Conservation (phyloP, 495 filamentous ascomycete species). For the Tuber umbilicatum region DNA sequence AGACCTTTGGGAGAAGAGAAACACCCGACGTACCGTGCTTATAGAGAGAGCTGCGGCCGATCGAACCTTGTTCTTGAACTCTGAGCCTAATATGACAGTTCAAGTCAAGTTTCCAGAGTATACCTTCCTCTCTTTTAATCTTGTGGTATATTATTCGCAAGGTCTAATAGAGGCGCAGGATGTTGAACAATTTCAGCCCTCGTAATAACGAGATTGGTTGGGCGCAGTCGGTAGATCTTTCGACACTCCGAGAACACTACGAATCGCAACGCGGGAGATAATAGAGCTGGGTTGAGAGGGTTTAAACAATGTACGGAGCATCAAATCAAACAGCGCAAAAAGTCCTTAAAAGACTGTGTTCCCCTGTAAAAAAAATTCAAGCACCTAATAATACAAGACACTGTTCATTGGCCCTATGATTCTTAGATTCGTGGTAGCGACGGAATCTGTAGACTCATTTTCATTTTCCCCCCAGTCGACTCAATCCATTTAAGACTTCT, state of each 20-base stretch:
- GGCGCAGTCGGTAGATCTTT: constrained; percentile 22
- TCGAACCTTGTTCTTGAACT: constrained; percentile 58
- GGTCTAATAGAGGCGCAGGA: constrained; percentile 17
- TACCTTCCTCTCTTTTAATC: constrained; percentile 38
- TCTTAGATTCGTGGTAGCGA: not conserved
- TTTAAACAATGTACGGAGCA: constrained; percentile 15
- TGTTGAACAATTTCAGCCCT: constrained; percentile 30
- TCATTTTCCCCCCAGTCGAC: constrained; percentile 2
- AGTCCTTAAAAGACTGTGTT: constrained; percentile 3
- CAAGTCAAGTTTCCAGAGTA: constrained; percentile 65
- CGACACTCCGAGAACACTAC: constrained; percentile 21
- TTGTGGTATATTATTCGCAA: not conserved
- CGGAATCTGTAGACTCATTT: not conserved
- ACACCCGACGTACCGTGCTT: constrained; percentile 56
- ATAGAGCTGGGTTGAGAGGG: constrained; percentile 6
- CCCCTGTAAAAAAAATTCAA: not conserved
- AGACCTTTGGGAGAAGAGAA: constrained; percentile 54
- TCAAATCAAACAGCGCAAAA: constrained; percentile 7
- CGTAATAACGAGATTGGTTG: constrained; percentile 38
- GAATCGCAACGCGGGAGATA: constrained; percentile 20
- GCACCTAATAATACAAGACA: constrained; percentile 7
- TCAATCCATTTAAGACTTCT: constrained; percentile 25
- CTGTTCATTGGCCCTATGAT: not conserved
- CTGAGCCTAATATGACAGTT: constrained; percentile 46
- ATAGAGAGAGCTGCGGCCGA: constrained; percentile 66